Conservation (phyloP, 2,329 filamentous ascomycete species). For the Verticillium dahliae region DNA sequence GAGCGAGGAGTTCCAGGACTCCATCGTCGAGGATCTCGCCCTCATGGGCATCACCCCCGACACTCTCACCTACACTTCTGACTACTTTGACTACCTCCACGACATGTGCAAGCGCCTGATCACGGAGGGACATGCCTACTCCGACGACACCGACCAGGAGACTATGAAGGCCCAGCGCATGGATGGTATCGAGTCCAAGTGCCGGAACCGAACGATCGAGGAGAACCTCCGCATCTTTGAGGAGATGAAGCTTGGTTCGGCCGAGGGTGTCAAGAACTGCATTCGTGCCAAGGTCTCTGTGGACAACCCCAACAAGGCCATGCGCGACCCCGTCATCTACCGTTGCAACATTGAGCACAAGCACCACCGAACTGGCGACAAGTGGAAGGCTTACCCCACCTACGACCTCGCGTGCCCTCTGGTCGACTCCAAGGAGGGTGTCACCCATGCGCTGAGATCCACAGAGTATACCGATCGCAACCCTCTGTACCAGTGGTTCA, state of each 20-base stretch:
- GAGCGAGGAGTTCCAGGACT: constrained; percentile 92
- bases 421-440: constrained; percentile 72
- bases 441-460: constrained; percentile 76
- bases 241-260: constrained; percentile 84
- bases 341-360: constrained; percentile 66
- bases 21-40: constrained; percentile 84
- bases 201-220: constrained; percentile 71
- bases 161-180: constrained; percentile 80
- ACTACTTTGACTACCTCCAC: constrained; percentile 92
- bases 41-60: constrained; percentile 91
- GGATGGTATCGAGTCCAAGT: constrained; percentile 74
- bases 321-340: constrained; percentile 96
- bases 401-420: constrained; percentile 84
- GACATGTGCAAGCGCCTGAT: constrained; percentile 80
- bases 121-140: constrained; percentile 81
- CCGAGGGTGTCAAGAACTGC: constrained; percentile 77
- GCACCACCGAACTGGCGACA: constrained; percentile 73
- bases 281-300: constrained; percentile 91
- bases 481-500: constrained; percentile 81
- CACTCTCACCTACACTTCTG: constrained; percentile 79
- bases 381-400: constrained; percentile 82
- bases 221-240: constrained; percentile 82
- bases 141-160: constrained; percentile 88
- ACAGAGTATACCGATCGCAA: constrained; percentile 87
- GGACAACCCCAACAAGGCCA: constrained; percentile 89